phyloP scores from a whole-genome alignment of 2,329 filamentous ascomycete species.

The Emericellopsis cladophorae region DNA sequence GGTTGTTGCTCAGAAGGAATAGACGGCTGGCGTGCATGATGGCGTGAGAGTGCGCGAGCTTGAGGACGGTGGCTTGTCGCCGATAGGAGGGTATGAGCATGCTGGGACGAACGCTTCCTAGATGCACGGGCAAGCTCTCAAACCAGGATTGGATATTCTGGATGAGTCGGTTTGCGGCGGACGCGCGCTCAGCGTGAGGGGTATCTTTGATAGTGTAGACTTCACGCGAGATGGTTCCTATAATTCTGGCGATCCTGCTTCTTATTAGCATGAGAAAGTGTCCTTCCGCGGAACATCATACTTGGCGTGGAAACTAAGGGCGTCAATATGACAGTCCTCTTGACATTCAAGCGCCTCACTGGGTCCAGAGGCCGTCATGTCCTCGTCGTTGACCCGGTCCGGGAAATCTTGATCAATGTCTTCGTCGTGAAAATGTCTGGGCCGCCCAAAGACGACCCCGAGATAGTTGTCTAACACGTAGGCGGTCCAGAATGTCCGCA shows the following conservation, averaged over 20 bases:
- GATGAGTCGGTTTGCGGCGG: conserved; percentile 22
- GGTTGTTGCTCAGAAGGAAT: conserved; percentile 26
- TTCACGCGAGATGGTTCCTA: conserved; percentile 23
- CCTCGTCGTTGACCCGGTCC: conserved; percentile 39
- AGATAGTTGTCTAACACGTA: conserved; percentile 54
- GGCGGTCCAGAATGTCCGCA: conserved; percentile 47
- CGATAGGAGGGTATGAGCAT: conserved; percentile 31
- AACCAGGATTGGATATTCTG: conserved; percentile 25
- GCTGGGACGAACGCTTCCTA: conserved; percentile 27
- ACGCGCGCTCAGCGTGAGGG: conserved; percentile 20
- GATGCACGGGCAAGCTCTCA: conserved; percentile 24
- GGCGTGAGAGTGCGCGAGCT: conserved; percentile 40
- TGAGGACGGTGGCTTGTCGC: conserved; percentile 37
- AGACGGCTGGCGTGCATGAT: conserved; percentile 42
- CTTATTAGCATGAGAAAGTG: fast-evolving
- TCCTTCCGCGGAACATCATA: conserved; percentile 2
- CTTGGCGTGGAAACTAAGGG: conserved; percentile 30
- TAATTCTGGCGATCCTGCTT: conserved; percentile 24
- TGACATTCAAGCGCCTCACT: conserved; percentile 12
- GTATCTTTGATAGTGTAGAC: conserved; percentile 24
- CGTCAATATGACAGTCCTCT: conserved; percentile 36
- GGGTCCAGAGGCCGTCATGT: conserved; percentile 32
- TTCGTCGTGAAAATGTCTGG: conserved; percentile 48
- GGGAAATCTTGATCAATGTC: conserved; percentile 53
- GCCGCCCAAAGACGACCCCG: conserved; percentile 47